phyloP scores from a whole-genome alignment of 805 yeast species.

The Candida gorgasii region DNA sequence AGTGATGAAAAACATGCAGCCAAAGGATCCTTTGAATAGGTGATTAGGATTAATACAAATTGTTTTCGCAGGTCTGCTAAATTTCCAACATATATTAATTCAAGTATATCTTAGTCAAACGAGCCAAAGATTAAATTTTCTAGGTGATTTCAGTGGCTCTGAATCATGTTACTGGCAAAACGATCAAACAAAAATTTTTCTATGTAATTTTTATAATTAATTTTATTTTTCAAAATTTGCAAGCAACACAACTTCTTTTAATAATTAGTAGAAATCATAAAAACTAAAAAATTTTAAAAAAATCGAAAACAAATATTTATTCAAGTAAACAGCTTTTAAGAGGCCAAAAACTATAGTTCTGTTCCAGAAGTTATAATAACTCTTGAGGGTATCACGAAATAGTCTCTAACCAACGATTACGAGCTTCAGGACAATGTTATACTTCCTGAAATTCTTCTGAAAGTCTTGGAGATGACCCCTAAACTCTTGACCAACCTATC shows the following conservation, averaged over 20 bases:
- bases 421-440: background rate
- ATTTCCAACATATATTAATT: too few species aligned
- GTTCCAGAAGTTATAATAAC: background rate
- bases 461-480: constrained; percentile 40
- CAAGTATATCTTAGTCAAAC: too few species aligned
- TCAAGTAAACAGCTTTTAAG: background rate
- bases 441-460: constrained; percentile 27
- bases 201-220: background rate
- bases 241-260: background rate
- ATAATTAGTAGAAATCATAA: constrained; percentile 1
- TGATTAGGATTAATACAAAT: too few species aligned
- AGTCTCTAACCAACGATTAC: too few species aligned
- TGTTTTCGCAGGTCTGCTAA: too few species aligned
- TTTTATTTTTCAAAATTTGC: constrained; percentile 1
- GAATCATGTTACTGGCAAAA: background rate
- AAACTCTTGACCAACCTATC: constrained; percentile 47
- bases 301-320: background rate
- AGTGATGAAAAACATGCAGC: background rate
- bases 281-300: background rate
- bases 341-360: too few species aligned
- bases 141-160: too few species aligned
- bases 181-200: background rate
- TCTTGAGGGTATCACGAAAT: too few species aligned
- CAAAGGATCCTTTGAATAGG: too few species aligned
- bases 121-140: too few species aligned